These are phyloP conservation scores for Starmerella apicola DNA, from an alignment of 805 yeast genomes.

Conservation along the genomic window DNA sequence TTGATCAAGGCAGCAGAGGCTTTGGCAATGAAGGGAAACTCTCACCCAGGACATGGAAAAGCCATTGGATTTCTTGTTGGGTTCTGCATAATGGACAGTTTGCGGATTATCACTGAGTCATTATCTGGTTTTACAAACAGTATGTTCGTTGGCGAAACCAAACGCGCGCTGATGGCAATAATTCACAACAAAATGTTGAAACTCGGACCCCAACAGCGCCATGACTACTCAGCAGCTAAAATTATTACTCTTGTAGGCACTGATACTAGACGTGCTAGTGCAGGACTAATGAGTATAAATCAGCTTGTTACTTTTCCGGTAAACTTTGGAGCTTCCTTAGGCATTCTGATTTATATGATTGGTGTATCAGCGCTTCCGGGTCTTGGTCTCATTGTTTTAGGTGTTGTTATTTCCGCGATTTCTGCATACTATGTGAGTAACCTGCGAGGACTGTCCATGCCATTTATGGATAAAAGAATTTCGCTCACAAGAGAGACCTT, in stretches of 20 bases:
- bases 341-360: slow-evolving; percentile 49
- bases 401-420: slow-evolving; percentile 30
- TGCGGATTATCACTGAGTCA: slow-evolving; percentile 38
- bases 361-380: slow-evolving; percentile 69
- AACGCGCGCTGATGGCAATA: slow-evolving; percentile 58
- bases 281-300: slow-evolving; percentile 22
- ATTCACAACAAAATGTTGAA: slow-evolving; percentile 55
- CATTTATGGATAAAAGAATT: slow-evolving; percentile 62
- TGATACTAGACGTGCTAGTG: slow-evolving; percentile 64
- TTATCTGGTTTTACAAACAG: slow-evolving; percentile 52
- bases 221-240: slow-evolving; percentile 51
- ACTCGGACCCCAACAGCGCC: slow-evolving; percentile 44
- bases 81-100: slow-evolving; percentile 41
- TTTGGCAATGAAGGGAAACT: slow-evolving; percentile 8
- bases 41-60: too few relatives aligned
- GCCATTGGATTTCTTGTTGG: slow-evolving; percentile 75
- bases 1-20: slow-evolving; percentile 11
- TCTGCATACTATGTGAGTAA: slow-evolving; percentile 14
- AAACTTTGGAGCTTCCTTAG: slow-evolving; percentile 36
- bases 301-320: slow-evolving; percentile 7
- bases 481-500: slow-evolving; percentile 63
- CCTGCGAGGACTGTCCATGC: slow-evolving; percentile 14
- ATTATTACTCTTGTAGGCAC: slow-evolving; percentile 69
- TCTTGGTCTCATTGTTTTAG: slow-evolving; percentile 34
- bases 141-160: slow-evolving; percentile 54